Evolutionary conservation across 73 alveolate species (phyloP).

Genomic region (Stentor roeselii): DNA sequence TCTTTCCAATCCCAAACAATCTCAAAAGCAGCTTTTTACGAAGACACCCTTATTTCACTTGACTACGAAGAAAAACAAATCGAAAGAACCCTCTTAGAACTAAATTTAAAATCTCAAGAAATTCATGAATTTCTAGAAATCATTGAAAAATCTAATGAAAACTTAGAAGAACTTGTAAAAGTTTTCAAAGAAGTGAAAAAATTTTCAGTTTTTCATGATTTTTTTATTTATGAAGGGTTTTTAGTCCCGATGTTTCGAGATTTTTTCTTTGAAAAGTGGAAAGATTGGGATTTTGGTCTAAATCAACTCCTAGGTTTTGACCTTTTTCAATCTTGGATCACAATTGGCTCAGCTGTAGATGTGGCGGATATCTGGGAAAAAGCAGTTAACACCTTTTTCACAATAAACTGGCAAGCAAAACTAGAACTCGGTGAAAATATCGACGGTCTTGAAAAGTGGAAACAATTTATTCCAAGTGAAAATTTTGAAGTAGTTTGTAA

Average conservation of each 20-base stretch:
- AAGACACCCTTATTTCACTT: background rate
- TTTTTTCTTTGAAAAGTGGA: background rate
- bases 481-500: background rate
- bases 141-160: background rate
- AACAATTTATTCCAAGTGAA: background rate
- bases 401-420: background rate
- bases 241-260: background rate
- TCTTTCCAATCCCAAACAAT: background rate
- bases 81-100: background rate
- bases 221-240: background rate
- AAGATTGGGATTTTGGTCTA: background rate
- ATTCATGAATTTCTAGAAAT: background rate
- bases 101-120: background rate
- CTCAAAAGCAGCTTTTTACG: background rate
- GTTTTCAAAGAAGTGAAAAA: background rate
- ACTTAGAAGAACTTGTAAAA: background rate
- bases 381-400: background rate
- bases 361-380: background rate
- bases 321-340: background rate
- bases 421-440: background rate
- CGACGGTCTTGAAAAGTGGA: background rate
- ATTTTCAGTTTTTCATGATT: background rate
- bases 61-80: slow-evolving; percentile 20
- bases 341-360: background rate
- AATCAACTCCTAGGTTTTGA: background rate